Percentiles rank a stretch among this genome's conserved stretches.
Evolutionary conservation across 768 basidiomycete species (phyloP).

Genomic region (Pulveroboletus sp.): DNA sequence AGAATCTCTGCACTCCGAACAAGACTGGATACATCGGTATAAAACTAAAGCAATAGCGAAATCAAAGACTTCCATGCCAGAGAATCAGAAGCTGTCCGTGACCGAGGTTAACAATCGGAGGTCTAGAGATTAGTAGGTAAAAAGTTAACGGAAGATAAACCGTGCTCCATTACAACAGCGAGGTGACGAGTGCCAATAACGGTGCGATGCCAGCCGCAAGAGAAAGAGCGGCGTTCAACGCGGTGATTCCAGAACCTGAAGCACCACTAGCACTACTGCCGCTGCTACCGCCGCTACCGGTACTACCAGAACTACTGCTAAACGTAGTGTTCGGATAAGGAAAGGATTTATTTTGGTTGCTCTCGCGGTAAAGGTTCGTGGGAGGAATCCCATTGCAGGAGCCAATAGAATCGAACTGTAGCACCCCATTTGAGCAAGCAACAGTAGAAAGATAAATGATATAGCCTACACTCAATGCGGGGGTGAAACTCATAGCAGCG

Average conservation of each 20-base stretch:
- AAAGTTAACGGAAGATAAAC: slow-evolving; percentile 6
- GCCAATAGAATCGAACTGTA: slow-evolving; percentile 69
- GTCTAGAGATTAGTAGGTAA: slow-evolving; percentile 22
- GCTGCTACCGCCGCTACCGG: not conserved
- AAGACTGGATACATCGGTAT: slow-evolving; percentile 5
- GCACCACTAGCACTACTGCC: not conserved
- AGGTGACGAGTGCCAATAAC: slow-evolving; percentile 10
- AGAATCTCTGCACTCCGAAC: not conserved
- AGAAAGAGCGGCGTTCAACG: slow-evolving; percentile 15
- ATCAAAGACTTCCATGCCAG: slow-evolving; percentile 6
- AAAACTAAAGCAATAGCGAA: slow-evolving; percentile 4
- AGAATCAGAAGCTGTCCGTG: slow-evolving; percentile 13
- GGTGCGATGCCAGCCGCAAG: slow-evolving; percentile 8
- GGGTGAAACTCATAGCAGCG: slow-evolving; percentile 61
- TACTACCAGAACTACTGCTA: slow-evolving; percentile 1
- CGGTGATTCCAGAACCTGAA: slow-evolving; percentile 2
- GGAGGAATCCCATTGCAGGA: slow-evolving; percentile 62
- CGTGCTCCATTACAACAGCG: slow-evolving; percentile 14
- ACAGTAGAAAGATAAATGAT: not conserved
- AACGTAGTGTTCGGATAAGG: slow-evolving; percentile 41
- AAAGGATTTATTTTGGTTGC: slow-evolving; percentile 66
- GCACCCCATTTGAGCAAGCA: not conserved
- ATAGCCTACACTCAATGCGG: slow-evolving; percentile 54
- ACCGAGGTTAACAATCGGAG: slow-evolving; percentile 15
- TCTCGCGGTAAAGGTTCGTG: slow-evolving; percentile 79